phyloP scores from a whole-genome alignment of 768 basidiomycete genomes.

The Xerocomellus intermedius region DNA sequence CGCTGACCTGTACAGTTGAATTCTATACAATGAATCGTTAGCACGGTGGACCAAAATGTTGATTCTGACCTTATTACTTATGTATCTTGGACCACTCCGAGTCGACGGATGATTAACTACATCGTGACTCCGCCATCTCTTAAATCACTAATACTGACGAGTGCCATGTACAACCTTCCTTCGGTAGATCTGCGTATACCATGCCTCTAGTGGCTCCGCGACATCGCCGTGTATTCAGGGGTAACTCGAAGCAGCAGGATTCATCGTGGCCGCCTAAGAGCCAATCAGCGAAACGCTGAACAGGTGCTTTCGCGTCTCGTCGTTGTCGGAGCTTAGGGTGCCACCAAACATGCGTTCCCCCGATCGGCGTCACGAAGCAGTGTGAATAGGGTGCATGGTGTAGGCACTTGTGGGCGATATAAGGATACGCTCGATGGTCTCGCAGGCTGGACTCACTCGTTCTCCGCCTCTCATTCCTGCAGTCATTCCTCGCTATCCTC shows the following conservation, averaged over 20 bases:
- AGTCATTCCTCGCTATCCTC: not conserved
- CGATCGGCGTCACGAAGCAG: conserved; percentile 4
- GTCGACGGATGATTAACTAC: not conserved
- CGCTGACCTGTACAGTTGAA: conserved; percentile 5
- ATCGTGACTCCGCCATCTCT: not conserved
- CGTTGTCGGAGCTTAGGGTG: conserved; percentile 4
- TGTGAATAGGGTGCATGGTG: conserved; percentile 17
- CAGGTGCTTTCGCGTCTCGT: conserved; percentile 11
- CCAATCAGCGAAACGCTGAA: conserved; percentile 28
- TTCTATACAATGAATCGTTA: not conserved
- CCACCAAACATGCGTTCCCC: conserved; percentile 16
- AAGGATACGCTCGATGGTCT: conserved; percentile 4
- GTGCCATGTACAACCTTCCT: not conserved
- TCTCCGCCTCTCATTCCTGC: not conserved
- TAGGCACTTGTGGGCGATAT: conserved; percentile 12
- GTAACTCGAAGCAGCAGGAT: conserved; percentile 18
- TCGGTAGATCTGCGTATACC: too few species aligned
- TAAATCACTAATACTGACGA: not conserved
- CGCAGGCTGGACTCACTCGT: not conserved
- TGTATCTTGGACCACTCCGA: not conserved
- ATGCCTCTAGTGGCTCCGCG: conserved; percentile 11
- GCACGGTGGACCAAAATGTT: not conserved
- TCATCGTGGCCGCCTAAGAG: conserved; percentile 24
- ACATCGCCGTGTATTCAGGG: conserved; percentile 21
- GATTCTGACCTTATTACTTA: not conserved